Evolutionary conservation across 2,329 filamentous ascomycete genomes (phyloP), one percentile per base, ranked within the genome.

Genomic region (Aspergillus terreus): DNA sequence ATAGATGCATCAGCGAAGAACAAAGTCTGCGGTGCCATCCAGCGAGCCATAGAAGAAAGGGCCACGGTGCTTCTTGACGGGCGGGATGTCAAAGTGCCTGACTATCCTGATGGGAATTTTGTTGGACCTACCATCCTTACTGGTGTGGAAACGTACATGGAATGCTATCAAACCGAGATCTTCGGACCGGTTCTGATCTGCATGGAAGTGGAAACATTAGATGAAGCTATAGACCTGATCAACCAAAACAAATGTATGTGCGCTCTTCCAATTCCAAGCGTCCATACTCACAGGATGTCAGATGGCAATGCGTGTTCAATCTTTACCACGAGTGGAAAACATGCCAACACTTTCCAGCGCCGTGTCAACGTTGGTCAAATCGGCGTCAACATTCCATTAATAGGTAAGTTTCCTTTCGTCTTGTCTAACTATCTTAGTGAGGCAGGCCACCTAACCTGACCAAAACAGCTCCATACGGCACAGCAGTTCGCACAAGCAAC

Each of bases 81-180:
- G 12, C 73, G 82, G 51, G 80, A 81, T 45, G 74, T 78, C 63
- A 79, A 78, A 69, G 81, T 81, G 1, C 72, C 74, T 50, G 83
- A 82, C 60, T 84, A 84, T 64, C 80, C 82, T 50, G 79, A 84
- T 53, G 82, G 82, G 58, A 85, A 85, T 71, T 85, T 78, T 72
- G 78, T 82, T 66, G 69, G 64, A 1, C 70, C 68, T 2, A 72
- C 68, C 0, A 71, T 71, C 56, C 61, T 72, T 46, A 60, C 62
- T 17, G 60, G 60, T 14, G 69, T 71, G 7, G 66, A 63, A 19
- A 63, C 67, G 7, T 59, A 62, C 23, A 71, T 71, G 69, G 62
- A 65, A 47, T 71, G 70, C 53, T 71, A 71, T 53, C 63, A 64
- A 46, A 56, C 62, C 21, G 68, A 72, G 47, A 70, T 71, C 21